These are phyloP conservation scores for Pulveroboletus sp. DNA, from an alignment of 768 basidiomycete species.

Conservation along the genomic window DNA sequence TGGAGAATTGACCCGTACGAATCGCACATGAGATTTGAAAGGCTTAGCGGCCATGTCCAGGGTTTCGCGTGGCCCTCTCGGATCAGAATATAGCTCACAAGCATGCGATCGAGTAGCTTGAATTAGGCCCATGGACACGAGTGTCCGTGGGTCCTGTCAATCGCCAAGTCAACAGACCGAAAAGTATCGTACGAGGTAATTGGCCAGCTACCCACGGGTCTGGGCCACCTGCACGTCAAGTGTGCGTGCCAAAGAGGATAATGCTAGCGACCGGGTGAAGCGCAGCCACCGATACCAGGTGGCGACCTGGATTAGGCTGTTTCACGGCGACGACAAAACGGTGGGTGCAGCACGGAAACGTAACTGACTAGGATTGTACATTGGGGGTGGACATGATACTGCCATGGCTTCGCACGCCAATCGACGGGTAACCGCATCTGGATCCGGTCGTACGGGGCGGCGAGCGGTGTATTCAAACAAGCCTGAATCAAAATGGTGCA, in stretches of 20 bases:
- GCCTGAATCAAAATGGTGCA: constrained; percentile 10
- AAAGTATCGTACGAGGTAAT: constrained; percentile 18
- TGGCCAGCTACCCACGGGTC: constrained; percentile 16
- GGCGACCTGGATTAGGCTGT: constrained; percentile 12
- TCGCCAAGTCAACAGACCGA: constrained; percentile 25
- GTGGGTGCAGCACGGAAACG: constrained; percentile 23
- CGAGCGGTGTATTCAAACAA: constrained; percentile 10
- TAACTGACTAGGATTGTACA: constrained; percentile 19
- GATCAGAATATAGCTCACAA: constrained; percentile 14
- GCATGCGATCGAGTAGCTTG: constrained; percentile 6
- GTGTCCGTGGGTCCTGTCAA: constrained; percentile 24
- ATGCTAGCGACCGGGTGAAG: constrained; percentile 13
- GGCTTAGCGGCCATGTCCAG: constrained; percentile 15
- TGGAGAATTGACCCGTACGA: constrained; percentile 17
- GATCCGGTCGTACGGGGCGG: constrained; percentile 8
- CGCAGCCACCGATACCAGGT: constrained; percentile 8
- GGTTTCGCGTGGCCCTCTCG: constrained; percentile 23
- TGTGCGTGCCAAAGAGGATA: constrained; percentile 16
- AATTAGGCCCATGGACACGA: constrained; percentile 8
- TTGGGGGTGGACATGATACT: constrained; percentile 19
- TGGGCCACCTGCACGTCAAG: constrained; percentile 18
- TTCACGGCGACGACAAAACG: constrained; percentile 8
- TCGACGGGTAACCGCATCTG: constrained; percentile 14
- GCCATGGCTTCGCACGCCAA: constrained; percentile 4
- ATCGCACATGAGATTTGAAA: constrained; percentile 25